phyloP scores from a whole-genome alignment of 2,329 filamentous ascomycete genomes.

The Capronia epimyces region DNA sequence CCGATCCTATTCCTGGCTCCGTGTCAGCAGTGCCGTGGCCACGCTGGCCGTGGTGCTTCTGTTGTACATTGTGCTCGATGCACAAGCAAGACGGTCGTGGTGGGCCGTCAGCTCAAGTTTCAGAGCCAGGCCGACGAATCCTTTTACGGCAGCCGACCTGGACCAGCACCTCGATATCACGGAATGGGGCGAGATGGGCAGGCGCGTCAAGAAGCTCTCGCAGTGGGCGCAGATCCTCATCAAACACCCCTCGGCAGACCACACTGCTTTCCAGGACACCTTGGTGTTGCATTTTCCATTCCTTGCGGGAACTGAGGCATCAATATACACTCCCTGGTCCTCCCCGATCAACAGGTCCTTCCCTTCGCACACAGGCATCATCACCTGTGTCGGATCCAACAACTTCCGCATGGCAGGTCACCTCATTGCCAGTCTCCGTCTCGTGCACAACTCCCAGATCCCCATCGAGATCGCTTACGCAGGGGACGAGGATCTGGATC shows the following conservation, averaged over 20 bases:
- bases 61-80: neutral
- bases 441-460: neutral
- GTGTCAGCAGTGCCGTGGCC: neutral
- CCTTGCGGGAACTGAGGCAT: neutral
- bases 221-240: neutral
- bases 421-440: neutral
- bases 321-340: neutral
- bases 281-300: neutral
- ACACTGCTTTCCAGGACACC: neutral
- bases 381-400: neutral
- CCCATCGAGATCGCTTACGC: constrained; percentile 3
- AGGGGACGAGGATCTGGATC: neutral
- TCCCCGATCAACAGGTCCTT: neutral
- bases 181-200: neutral
- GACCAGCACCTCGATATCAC: neutral
- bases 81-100: neutral
- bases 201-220: neutral
- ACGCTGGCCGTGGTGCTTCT: neutral
- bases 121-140: neutral
- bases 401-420: constrained; percentile 1
- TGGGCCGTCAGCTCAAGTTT: neutral
- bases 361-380: neutral
- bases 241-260: neutral
- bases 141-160: neutral
- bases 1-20: neutral